phyloP scores from a whole-genome alignment of 345 rosid species.

The Microcos paniculata region DNA sequence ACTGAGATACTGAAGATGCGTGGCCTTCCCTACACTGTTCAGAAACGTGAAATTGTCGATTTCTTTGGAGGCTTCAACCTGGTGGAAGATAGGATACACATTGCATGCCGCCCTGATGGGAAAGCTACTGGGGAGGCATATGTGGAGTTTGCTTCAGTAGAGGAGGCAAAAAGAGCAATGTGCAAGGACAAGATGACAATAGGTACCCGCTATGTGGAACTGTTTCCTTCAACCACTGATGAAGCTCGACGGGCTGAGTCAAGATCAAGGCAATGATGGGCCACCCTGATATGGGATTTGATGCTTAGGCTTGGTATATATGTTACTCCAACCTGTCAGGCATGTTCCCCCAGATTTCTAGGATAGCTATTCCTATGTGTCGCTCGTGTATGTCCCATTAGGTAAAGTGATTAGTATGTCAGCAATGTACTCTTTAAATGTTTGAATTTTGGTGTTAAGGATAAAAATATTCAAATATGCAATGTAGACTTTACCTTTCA shows the following conservation, averaged over 20 bases:
- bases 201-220: conserved; percentile 82
- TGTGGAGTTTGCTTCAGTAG: conserved; percentile 73
- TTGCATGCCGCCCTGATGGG: conserved; percentile 91
- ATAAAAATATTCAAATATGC: conserved; percentile 1
- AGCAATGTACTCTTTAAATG: background rate
- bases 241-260: conserved; percentile 89
- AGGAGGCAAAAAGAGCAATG: conserved; percentile 89
- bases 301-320: background rate
- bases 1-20: conserved; percentile 85
- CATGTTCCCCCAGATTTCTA: background rate
- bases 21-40: conserved; percentile 84
- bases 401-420: background rate
- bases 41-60: conserved; percentile 59
- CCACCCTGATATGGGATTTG: background rate
- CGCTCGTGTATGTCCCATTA: background rate
- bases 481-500: background rate
- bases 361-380: background rate
- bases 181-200: conserved; percentile 86
- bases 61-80: conserved; percentile 68
- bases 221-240: conserved; percentile 78
- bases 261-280: conserved; percentile 78
- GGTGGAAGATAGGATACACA: conserved; percentile 58
- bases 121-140: conserved; percentile 93
- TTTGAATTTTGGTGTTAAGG: conserved; percentile 14
- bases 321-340: background rate